phyloP scores from a whole-genome alignment of 345 rosid genomes.

The Noccaea bulbosa region DNA sequence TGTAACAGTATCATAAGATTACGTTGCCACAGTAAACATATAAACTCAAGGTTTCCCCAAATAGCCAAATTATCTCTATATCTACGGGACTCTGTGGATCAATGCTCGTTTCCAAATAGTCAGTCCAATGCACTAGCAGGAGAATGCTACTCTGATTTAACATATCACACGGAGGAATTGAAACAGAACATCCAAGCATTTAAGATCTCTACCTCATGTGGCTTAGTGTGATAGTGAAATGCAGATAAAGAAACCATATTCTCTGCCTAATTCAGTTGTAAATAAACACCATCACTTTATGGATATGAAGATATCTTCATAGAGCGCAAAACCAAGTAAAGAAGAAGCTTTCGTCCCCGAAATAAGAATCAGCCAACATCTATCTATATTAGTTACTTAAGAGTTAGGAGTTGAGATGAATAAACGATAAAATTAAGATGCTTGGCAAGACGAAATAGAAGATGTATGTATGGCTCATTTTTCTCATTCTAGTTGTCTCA shows the following conservation, averaged over 20 bases:
- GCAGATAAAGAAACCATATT: constrained; percentile 11
- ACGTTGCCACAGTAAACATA: background rate
- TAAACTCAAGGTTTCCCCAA: background rate
- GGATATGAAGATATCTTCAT: background rate
- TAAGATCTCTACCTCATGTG: background rate
- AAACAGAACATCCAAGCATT: constrained; percentile 1
- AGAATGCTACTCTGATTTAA: background rate
- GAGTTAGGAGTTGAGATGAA: too few relatives aligned
- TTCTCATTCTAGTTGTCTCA: background rate
- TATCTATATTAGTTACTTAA: too few relatives aligned
- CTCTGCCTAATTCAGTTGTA: background rate
- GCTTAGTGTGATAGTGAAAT: constrained; percentile 1
- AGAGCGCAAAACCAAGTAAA: background rate
- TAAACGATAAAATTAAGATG: too few relatives aligned
- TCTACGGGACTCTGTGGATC: background rate
- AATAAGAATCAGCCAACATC: too few relatives aligned
- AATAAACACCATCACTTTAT: background rate
- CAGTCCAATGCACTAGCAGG: constrained; percentile 21
- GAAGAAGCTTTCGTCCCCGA: background rate
- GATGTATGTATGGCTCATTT: background rate
- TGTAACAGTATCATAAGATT: background rate
- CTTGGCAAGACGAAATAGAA: too few relatives aligned
- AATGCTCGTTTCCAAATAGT: background rate
- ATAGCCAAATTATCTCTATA: background rate
- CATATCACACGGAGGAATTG: constrained; percentile 15